A percentile compares a stretch with the other conserved stretches of the same genome.
These are phyloP conservation scores for Paramarasmius palmivorus DNA, from an alignment of 1,284 basidiomycete genomes.

Conservation along the genomic window DNA sequence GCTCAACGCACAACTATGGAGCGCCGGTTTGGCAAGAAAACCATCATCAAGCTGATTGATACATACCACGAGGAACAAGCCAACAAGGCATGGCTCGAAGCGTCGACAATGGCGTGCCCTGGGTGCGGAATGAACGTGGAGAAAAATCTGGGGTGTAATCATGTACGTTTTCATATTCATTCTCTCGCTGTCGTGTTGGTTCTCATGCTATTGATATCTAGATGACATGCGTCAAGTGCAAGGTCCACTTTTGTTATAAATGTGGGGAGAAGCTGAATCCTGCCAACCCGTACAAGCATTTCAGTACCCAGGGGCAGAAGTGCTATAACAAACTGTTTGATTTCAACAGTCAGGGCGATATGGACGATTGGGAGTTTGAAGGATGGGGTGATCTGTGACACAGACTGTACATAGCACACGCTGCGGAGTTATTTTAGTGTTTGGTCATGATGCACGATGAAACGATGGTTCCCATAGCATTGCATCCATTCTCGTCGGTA, in stretches of 20 bases:
- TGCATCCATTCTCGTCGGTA: too few relatives aligned
- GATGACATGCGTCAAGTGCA: slow-evolving; percentile 76
- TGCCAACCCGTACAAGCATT: slow-evolving; percentile 68
- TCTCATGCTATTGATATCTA: slow-evolving; percentile 24
- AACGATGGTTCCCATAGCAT: too few relatives aligned
- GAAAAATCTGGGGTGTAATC: slow-evolving; percentile 76
- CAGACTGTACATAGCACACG: slow-evolving; percentile 4
- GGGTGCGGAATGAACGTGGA: slow-evolving; percentile 70
- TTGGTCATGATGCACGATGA: too few relatives aligned
- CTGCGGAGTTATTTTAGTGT: not conserved
- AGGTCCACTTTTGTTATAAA: slow-evolving; percentile 76
- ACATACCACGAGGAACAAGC: slow-evolving; percentile 66
- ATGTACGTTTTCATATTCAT: slow-evolving; percentile 45
- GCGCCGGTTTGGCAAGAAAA: slow-evolving; percentile 57
- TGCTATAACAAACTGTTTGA: slow-evolving; percentile 76
- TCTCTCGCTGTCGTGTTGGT: not conserved
- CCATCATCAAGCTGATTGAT: slow-evolving; percentile 55
- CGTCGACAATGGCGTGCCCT: slow-evolving; percentile 68
- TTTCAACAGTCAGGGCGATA: slow-evolving; percentile 33
- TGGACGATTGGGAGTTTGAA: slow-evolving; percentile 55
- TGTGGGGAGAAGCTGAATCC: slow-evolving; percentile 58
- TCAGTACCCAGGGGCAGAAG: slow-evolving; percentile 49
- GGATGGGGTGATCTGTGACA: slow-evolving; percentile 33
- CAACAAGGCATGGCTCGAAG: slow-evolving; percentile 64
- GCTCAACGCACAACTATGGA: slow-evolving; percentile 51